A percentile compares a stretch with the other conserved stretches of the same genome.
These are phyloP conservation scores for Penicillium sp. DNA, from an alignment of 2,329 filamentous ascomycete genomes.

Conservation along the genomic window DNA sequence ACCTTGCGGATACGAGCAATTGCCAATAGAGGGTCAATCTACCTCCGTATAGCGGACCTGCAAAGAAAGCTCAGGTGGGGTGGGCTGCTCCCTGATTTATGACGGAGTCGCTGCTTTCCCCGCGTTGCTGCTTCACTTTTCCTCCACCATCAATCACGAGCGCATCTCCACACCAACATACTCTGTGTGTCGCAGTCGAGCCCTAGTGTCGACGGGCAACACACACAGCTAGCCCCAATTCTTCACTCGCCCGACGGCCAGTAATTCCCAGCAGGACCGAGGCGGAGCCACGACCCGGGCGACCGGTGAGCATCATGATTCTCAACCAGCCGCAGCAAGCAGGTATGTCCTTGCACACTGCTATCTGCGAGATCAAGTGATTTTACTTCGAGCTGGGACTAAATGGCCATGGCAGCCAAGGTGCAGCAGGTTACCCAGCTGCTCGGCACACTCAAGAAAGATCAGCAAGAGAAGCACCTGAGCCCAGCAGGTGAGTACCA, in stretches of 20 bases:
- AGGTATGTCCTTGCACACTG: constrained; percentile 23
- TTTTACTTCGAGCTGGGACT: not conserved
- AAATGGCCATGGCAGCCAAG: constrained; percentile 56
- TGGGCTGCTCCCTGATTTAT: constrained; percentile 4
- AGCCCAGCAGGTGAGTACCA: constrained; percentile 60
- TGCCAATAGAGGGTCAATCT: not conserved
- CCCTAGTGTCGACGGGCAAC: not conserved
- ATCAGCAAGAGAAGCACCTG: constrained; percentile 63
- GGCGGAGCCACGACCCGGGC: not conserved
- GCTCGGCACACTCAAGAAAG: constrained; percentile 62
- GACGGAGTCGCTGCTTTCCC: constrained; percentile 12
- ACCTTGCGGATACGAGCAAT: not conserved
- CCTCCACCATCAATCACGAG: not conserved
- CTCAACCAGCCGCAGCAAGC: constrained; percentile 28
- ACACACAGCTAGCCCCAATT: not conserved
- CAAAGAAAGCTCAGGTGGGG: constrained; percentile 10
- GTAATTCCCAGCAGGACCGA: not conserved
- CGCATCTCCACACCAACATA: not conserved
- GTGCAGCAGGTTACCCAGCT: constrained; percentile 67
- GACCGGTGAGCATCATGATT: constrained; percentile 24
- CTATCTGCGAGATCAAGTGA: not conserved
- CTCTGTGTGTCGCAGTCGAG: not conserved
- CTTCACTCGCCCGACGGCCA: not conserved
- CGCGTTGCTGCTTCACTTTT: constrained; percentile 13
- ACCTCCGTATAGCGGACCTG: not conserved